Evolutionary conservation across 306 rosid genomes (phyloP).

Genomic region (Malus fusca): DNA sequence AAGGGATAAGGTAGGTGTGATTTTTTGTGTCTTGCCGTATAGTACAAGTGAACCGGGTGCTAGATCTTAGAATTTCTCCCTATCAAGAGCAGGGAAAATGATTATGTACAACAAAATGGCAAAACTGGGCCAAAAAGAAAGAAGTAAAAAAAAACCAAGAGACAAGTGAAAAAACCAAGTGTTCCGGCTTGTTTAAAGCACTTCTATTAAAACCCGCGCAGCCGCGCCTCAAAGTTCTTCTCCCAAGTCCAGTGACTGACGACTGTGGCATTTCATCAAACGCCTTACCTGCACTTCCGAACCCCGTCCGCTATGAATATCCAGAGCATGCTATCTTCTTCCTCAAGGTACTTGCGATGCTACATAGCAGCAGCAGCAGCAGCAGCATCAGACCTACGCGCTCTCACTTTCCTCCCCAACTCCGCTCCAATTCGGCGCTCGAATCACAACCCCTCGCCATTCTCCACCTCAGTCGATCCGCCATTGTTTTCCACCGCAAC

Average conservation of each 20-base stretch:
- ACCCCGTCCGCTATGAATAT: neutral
- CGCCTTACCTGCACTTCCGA: neutral
- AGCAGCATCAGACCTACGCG: neutral
- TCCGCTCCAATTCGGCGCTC: neutral
- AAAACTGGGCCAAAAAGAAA: neutral
- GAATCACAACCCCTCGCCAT: constrained; percentile 13
- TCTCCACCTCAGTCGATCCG: constrained; percentile 7
- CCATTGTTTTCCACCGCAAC: constrained; percentile 17
- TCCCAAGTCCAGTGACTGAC: neutral
- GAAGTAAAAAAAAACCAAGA: neutral
- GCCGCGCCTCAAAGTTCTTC: neutral
- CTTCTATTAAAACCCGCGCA: neutral
- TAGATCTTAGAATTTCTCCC: neutral
- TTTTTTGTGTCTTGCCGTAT: too few species aligned
- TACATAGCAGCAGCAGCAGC: neutral
- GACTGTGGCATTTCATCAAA: neutral
- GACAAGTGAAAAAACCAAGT: neutral
- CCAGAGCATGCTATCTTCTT: neutral
- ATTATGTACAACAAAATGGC: neutral
- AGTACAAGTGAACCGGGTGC: too few species aligned
- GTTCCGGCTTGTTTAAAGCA: neutral
- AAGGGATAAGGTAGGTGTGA: too few species aligned
- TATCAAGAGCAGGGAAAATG: neutral
- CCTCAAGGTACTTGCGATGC: neutral
- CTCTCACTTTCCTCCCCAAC: neutral